Conservation (phyloP, 2,329 filamentous ascomycete species). For the Alternaria sp. region DNA sequence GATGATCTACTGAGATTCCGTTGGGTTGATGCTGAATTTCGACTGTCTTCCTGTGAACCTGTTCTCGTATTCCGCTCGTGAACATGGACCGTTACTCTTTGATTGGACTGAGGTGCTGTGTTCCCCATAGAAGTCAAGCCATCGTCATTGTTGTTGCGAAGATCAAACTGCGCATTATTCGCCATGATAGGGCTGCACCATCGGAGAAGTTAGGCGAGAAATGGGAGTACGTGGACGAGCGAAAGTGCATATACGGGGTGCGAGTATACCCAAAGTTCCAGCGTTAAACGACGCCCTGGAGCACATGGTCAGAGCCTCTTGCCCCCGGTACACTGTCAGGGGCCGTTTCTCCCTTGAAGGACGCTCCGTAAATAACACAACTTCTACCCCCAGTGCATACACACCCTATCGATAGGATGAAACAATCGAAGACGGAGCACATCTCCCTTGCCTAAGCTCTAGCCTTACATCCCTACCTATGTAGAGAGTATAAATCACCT, state of each 20-base stretch:
- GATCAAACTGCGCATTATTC: neutral
- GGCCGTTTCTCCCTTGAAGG: neutral
- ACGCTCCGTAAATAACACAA: neutral
- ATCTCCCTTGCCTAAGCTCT: neutral
- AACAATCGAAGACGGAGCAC: neutral
- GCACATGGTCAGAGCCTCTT: neutral
- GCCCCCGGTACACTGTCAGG: neutral
- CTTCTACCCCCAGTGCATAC: neutral
- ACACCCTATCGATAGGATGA: neutral
- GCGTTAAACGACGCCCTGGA: neutral
- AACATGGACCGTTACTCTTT: neutral
- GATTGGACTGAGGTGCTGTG: neutral
- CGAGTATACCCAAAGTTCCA: neutral
- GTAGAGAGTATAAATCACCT: neutral
- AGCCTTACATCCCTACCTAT: neutral
- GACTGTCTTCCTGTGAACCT: neutral
- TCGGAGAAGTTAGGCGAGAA: neutral
- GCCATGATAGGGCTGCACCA: neutral
- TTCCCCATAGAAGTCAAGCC: neutral
- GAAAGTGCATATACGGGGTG: neutral
- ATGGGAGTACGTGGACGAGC: neutral
- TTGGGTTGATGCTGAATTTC: neutral
- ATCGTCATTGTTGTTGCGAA: neutral
- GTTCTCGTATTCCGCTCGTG: neutral
- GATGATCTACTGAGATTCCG: neutral